These are phyloP conservation scores for Ogataea paraovalis DNA, from an alignment of 805 yeast species.

Conservation along the genomic window DNA sequence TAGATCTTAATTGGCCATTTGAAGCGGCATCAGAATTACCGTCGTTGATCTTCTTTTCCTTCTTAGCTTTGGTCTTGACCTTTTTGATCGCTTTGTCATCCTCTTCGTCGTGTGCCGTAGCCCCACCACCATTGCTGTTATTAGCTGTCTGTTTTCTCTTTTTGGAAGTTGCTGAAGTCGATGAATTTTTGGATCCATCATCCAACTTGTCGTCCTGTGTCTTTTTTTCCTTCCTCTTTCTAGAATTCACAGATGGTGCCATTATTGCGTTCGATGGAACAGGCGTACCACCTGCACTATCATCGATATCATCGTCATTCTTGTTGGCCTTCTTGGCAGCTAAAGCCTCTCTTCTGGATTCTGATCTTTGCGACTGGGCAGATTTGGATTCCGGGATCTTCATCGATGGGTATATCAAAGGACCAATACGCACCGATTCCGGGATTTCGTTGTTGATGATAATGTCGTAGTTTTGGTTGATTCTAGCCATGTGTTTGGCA, in stretches of 20 bases:
- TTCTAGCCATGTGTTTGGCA: conserved; percentile 60
- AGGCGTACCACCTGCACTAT: conserved; percentile 20
- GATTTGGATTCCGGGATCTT: conserved; percentile 53
- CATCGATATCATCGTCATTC: conserved; percentile 24
- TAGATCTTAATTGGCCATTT: not conserved
- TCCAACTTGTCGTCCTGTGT: conserved; percentile 5
- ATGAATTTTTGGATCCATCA: not conserved
- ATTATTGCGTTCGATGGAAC: conserved; percentile 10
- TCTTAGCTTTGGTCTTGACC: conserved; percentile 18
- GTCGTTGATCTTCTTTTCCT: conserved; percentile 15
- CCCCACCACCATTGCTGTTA: conserved; percentile 1
- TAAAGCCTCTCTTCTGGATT: conserved; percentile 85
- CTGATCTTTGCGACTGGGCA: conserved; percentile 74
- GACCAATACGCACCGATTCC: conserved; percentile 69
- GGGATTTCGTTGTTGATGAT: conserved; percentile 77
- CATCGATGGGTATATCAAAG: conserved; percentile 89
- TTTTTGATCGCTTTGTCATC: conserved; percentile 5
- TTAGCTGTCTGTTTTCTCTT: not conserved
- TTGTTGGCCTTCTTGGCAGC: conserved; percentile 74
- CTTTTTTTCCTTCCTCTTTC: conserved; percentile 15
- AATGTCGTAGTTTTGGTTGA: conserved; percentile 80
- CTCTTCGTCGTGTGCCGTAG: not conserved
- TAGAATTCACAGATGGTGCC: conserved; percentile 4
- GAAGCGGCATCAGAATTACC: not conserved
- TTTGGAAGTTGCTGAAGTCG: not conserved